A percentile compares a stretch with the other conserved stretches of the same genome.
Evolutionary conservation across 257 asterid species (phyloP).

Genomic region (Rehmannia glutinosa): DNA sequence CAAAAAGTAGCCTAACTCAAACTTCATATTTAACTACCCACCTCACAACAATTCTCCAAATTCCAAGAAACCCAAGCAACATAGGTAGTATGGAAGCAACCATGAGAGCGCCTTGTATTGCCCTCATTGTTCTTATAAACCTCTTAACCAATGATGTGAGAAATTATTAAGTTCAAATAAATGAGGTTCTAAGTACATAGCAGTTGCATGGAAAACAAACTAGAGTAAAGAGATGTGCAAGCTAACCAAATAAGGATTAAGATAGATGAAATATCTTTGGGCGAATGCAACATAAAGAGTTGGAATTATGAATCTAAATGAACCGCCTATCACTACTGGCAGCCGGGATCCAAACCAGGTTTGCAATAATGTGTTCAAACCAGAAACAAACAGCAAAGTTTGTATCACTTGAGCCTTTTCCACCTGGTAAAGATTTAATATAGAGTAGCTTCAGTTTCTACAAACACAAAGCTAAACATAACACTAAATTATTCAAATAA

Average conservation of each 20-base stretch:
- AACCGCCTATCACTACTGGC: constrained; percentile 87
- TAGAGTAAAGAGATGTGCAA: neutral
- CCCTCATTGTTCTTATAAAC: constrained; percentile 70
- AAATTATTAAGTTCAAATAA: neutral
- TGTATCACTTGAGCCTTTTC: constrained; percentile 86
- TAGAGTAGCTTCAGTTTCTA: neutral
- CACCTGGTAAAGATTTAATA: constrained; percentile 26
- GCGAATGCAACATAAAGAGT: constrained; percentile 61
- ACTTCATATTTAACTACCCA: constrained; percentile 11
- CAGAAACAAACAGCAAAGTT: constrained; percentile 77
- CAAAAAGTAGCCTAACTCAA: neutral
- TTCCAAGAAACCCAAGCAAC: constrained; percentile 71
- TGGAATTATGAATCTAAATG: constrained; percentile 76
- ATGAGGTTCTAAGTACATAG: neutral
- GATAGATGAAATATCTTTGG: constrained; percentile 38
- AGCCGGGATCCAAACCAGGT: constrained; percentile 78
- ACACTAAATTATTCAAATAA: neutral
- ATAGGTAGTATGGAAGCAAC: constrained; percentile 72
- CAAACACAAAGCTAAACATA: neutral
- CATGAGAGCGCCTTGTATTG: constrained; percentile 89
- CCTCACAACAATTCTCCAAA: constrained; percentile 91
- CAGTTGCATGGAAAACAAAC: too few species aligned
- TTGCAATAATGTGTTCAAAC: constrained; percentile 78
- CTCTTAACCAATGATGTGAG: constrained; percentile 40
- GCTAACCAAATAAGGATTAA: constrained; percentile 55